Evolutionary conservation across 176 grass and related monocot species (phyloP).

Genomic region (Microstegium vimineum): DNA sequence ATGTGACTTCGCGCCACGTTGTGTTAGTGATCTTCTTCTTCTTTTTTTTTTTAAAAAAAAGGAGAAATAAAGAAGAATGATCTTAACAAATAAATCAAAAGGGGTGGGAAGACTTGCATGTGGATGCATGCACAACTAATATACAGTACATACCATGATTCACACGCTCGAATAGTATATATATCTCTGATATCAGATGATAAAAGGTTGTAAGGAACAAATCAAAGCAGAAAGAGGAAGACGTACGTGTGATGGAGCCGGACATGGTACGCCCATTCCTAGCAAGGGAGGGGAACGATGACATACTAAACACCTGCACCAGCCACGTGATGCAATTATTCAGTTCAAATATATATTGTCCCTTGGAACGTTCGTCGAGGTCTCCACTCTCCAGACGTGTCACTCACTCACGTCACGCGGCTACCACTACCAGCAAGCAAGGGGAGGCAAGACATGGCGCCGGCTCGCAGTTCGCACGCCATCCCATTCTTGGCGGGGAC

Average conservation of each 20-base stretch:
- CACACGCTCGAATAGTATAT: background rate
- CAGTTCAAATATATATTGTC: too few relatives aligned
- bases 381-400: background rate
- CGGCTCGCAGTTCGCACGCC: background rate
- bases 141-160: background rate
- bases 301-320: background rate
- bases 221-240: background rate
- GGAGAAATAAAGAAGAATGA: too few relatives aligned
- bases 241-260: background rate
- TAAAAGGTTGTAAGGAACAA: too few relatives aligned
- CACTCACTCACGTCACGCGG: too few relatives aligned
- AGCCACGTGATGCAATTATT: slow-evolving; percentile 5
- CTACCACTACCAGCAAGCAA: background rate
- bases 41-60: background rate
- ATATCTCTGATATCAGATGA: background rate
- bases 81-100: background rate
- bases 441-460: background rate
- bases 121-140: background rate
- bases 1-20: background rate
- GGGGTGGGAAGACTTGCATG: background rate
- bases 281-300: background rate
- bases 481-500: background rate
- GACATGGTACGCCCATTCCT: background rate
- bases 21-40: background rate
- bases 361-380: background rate